These are phyloP conservation scores for Solanum appendiculatum DNA, from an alignment of 257 asterid species.

Conservation along the genomic window DNA sequence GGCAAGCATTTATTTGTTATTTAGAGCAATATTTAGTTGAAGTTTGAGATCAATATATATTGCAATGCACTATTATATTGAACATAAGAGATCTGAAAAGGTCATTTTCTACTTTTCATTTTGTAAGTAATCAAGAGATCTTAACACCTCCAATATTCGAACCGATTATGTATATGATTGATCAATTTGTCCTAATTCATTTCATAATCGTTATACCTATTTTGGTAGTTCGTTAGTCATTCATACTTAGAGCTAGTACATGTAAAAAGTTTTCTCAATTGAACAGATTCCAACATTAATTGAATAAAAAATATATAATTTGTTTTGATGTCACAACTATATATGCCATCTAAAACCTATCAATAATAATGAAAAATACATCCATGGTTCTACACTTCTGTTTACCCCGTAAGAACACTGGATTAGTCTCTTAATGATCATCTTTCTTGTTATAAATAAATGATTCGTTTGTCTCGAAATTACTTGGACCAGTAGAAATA, in stretches of 20 bases:
- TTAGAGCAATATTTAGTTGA: neutral
- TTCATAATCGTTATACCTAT: neutral
- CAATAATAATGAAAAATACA: neutral
- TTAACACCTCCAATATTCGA: neutral
- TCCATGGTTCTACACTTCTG: neutral
- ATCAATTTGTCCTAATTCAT: neutral
- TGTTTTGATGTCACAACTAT: neutral
- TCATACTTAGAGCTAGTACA: neutral
- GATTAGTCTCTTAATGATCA: neutral
- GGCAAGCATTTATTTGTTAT: neutral
- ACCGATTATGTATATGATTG: neutral
- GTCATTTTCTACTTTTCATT: neutral
- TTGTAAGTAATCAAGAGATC: too few relatives aligned
- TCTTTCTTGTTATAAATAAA: neutral
- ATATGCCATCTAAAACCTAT: neutral
- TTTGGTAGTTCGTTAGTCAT: neutral
- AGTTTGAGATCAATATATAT: neutral
- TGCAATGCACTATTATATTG: neutral
- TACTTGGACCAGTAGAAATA: neutral
- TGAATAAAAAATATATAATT: too few relatives aligned
- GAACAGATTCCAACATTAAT: neutral
- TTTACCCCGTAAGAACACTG: too few relatives aligned
- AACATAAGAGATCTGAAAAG: neutral
- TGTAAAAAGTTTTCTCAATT: neutral
- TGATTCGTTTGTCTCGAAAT: neutral